These are phyloP conservation scores for Aspergillus leporis DNA, from an alignment of 495 filamentous ascomycete genomes.

Conservation along the genomic window DNA sequence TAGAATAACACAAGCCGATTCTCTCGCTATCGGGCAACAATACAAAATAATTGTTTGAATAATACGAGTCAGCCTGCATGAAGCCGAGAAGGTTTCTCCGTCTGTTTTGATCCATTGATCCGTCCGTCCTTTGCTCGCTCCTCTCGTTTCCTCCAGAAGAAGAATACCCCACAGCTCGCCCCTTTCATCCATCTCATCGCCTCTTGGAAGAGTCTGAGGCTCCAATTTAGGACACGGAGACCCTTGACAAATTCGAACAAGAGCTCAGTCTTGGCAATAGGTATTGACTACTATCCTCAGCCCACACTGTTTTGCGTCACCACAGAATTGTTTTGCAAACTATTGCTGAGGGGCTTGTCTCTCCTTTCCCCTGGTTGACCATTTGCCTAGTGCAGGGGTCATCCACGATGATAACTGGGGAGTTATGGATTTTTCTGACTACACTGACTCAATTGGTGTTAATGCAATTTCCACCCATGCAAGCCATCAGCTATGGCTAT, in stretches of 20 bases:
- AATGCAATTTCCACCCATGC: conserved; percentile 7
- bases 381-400: neutral
- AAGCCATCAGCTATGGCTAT: conserved; percentile 4
- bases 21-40: neutral
- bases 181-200: neutral
- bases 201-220: neutral
- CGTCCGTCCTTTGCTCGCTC: neutral
- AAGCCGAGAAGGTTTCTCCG: conserved; percentile 3
- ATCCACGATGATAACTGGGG: neutral
- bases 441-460: neutral
- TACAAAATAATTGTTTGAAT: neutral
- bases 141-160: neutral
- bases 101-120: neutral
- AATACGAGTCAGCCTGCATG: neutral
- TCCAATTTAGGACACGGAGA: neutral
- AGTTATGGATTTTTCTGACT: neutral
- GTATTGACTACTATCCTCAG: neutral
- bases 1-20: no score
- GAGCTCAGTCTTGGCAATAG: neutral
- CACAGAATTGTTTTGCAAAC: neutral
- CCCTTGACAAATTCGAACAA: neutral
- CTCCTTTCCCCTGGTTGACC: neutral
- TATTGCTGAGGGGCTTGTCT: neutral
- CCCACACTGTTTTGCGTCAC: neutral
- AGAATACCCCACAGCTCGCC: neutral